These are phyloP conservation scores for Rhizopogon rudus DNA, from an alignment of 768 basidiomycete genomes.

Conservation along the genomic window DNA sequence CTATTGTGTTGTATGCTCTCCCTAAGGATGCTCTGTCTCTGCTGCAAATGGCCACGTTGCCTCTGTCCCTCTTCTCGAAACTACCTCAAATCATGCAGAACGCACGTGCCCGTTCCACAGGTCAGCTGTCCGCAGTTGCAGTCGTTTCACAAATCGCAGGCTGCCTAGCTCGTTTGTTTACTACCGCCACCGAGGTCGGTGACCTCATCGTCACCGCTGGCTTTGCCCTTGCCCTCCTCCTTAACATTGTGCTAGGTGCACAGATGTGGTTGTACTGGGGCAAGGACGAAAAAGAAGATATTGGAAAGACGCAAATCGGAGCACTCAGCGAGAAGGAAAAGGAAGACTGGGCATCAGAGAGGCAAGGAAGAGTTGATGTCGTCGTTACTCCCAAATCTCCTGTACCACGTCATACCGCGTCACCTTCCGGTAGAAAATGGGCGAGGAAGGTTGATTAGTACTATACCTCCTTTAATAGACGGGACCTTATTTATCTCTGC, in stretches of 20 bases:
- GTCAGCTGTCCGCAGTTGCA: constrained; percentile 91
- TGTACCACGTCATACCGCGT: constrained; percentile 35
- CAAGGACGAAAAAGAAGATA: constrained; percentile 34
- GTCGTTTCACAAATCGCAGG: constrained; percentile 85
- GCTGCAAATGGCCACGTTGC: constrained; percentile 83
- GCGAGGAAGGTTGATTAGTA: constrained; percentile 67
- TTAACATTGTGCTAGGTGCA: constrained; percentile 79
- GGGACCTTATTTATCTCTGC: constrained; percentile 13
- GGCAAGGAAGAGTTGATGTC: constrained; percentile 34
- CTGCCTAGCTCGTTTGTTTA: constrained; percentile 90
- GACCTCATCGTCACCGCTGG: constrained; percentile 79
- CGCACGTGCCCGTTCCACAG: constrained; percentile 68
- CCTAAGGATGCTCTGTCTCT: constrained; percentile 51
- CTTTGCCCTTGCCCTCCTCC: constrained; percentile 73
- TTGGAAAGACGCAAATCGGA: constrained; percentile 13
- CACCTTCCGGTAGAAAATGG: constrained; percentile 60
- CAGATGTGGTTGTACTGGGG: constrained; percentile 89
- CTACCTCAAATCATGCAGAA: constrained; percentile 91
- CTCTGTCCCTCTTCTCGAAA: constrained; percentile 89
- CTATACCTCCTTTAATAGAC: constrained; percentile 7
- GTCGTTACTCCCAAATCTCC: constrained; percentile 39
- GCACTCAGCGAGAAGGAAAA: constrained; percentile 23
- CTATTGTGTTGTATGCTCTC: constrained; percentile 40
- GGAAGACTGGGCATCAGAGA: constrained; percentile 18
- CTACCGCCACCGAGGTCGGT: constrained; percentile 84